A percentile compares a stretch with the other conserved stretches of the same genome.
phyloP scores from a whole-genome alignment of 2,329 filamentous ascomycete species.

The Ustulina deusta region DNA sequence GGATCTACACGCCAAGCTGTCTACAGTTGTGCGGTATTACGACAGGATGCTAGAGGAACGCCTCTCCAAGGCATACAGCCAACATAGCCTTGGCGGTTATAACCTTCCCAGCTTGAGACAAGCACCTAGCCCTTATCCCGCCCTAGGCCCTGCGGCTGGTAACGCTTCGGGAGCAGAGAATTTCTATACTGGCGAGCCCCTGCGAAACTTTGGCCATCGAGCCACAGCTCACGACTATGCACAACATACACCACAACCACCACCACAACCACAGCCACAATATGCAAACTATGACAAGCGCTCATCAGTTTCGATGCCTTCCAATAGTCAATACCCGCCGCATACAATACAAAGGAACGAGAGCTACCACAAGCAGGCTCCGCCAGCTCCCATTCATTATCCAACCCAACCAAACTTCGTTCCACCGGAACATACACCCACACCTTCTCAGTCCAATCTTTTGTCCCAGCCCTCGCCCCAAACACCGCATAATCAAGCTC shows the following conservation, averaged over 20 bases:
- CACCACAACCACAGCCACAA: conserved; percentile 54
- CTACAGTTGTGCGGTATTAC: conserved; percentile 96
- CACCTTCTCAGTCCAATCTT: conserved; percentile 45
- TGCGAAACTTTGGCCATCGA: conserved; percentile 59
- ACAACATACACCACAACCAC: conserved; percentile 51
- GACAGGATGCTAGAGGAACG: conserved; percentile 98
- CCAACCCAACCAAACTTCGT: conserved; percentile 50
- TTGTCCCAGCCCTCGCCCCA: conserved; percentile 48
- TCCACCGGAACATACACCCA: conserved; percentile 50
- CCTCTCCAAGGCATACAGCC: conserved; percentile 90
- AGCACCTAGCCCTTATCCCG: conserved; percentile 75
- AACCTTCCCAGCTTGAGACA: conserved; percentile 65
- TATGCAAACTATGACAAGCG: conserved; percentile 59
- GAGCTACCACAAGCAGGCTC: conserved; percentile 62
- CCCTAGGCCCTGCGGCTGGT: conserved; percentile 68
- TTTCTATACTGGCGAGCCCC: conserved; percentile 80
- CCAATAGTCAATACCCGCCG: conserved; percentile 58
- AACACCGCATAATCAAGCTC: conserved; percentile 48
- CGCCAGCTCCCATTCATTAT: conserved; percentile 56
- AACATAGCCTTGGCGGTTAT: conserved; percentile 78
- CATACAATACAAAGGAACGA: conserved; percentile 62
- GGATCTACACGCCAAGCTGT: conserved; percentile 93
- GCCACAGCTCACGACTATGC: conserved; percentile 66
- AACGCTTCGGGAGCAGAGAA: conserved; percentile 73
- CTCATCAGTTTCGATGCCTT: conserved; percentile 56